Conservation (phyloP, 495 filamentous ascomycete genomes). For the Penicillium waksmanii region DNA sequence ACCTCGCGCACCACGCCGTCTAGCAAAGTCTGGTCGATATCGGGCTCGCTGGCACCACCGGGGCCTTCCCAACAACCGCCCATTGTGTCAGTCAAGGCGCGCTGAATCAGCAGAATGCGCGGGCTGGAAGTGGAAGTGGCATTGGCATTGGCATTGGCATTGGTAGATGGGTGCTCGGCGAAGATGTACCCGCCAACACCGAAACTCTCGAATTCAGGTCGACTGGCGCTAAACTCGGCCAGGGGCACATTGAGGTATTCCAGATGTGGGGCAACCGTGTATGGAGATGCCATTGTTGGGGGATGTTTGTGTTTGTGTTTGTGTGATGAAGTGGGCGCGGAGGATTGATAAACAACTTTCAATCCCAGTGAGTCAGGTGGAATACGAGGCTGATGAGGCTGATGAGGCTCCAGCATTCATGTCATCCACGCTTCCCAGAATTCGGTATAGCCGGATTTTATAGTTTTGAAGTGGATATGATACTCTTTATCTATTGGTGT, state of each 20-base stretch:
- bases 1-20: constrained; percentile 59
- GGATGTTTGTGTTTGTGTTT: not conserved
- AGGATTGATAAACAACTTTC: not conserved
- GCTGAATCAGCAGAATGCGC: constrained; percentile 57
- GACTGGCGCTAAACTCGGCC: constrained; percentile 32
- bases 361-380: too few relatives aligned
- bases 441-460: too few relatives aligned
- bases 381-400: too few relatives aligned
- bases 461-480: too few relatives aligned
- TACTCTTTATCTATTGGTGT: too few relatives aligned
- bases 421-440: too few relatives aligned
- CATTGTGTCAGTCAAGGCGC: constrained; percentile 47
- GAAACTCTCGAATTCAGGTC: constrained; percentile 40
- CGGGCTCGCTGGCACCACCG: constrained; percentile 53
- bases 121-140: not conserved
- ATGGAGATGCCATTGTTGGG: constrained; percentile 23
- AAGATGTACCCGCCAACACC: constrained; percentile 51
- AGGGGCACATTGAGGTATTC: constrained; percentile 40
- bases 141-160: not conserved
- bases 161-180: constrained; percentile 13
- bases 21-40: constrained; percentile 53
- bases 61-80: constrained; percentile 61
- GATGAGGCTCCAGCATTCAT: too few relatives aligned
- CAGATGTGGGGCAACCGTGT: constrained; percentile 44
- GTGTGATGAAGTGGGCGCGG: not conserved